Evolutionary conservation across 1,139 yeast species (phyloP).

Genomic region (Lodderomyces theae): DNA sequence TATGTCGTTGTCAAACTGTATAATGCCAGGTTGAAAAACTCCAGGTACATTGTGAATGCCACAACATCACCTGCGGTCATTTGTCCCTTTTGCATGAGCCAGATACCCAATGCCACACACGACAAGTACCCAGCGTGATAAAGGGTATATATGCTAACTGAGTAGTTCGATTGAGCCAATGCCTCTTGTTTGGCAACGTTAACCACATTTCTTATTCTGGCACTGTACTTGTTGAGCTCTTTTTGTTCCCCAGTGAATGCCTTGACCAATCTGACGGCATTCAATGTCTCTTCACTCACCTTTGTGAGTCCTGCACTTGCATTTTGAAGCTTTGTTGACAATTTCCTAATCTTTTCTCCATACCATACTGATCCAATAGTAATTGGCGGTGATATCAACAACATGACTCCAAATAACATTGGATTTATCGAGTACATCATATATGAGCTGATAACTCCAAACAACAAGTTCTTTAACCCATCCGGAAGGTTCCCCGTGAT

Average conservation of each 20-base stretch:
- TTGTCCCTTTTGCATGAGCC: conserved; percentile 40
- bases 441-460: conserved; percentile 44
- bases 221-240: conserved; percentile 41
- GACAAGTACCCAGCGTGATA: conserved; percentile 47
- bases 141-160: conserved; percentile 44
- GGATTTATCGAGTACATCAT: conserved; percentile 51
- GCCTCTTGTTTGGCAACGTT: conserved; percentile 47
- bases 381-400: conserved; percentile 53
- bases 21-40: conserved; percentile 47
- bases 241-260: conserved; percentile 48
- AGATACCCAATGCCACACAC: conserved; percentile 46
- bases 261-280: conserved; percentile 43
- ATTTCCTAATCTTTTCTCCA: conserved; percentile 44
- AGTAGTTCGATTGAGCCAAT: conserved; percentile 46
- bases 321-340: conserved; percentile 45
- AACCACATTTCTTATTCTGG: conserved; percentile 41
- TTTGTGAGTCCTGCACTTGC: conserved; percentile 49
- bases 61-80: conserved; percentile 50
- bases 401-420: conserved; percentile 46
- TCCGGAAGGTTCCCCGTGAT: conserved; percentile 48
- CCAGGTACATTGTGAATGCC: conserved; percentile 50
- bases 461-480: conserved; percentile 46
- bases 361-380: conserved; percentile 51
- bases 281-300: conserved; percentile 46
- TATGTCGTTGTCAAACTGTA: conserved; percentile 51